Conservation (phyloP, 1,284 basidiomycete genomes). For the Xanthoconium separans region DNA sequence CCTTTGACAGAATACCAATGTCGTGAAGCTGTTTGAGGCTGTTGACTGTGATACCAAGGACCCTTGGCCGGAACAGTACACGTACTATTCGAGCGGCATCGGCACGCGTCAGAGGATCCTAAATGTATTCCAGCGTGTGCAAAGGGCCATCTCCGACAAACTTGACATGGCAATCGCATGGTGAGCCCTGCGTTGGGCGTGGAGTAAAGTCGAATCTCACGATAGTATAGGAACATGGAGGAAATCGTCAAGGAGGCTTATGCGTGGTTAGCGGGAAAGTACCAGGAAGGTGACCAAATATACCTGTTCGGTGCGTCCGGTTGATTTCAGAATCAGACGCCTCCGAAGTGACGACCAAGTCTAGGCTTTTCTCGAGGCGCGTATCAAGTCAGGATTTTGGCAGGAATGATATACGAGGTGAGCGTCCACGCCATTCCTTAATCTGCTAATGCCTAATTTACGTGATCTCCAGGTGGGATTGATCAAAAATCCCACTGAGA, state of each 20-base stretch:
- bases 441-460: neutral
- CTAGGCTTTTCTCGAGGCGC: conserved; percentile 22
- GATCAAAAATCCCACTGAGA: conserved; percentile 26
- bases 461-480: conserved; percentile 28
- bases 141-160: conserved; percentile 14
- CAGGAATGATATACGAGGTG: conserved; percentile 14
- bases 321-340: neutral
- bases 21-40: conserved; percentile 20
- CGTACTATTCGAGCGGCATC: conserved; percentile 43
- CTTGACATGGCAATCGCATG: conserved; percentile 28
- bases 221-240: conserved; percentile 1
- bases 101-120: conserved; percentile 37
- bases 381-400: conserved; percentile 33
- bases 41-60: conserved; percentile 18
- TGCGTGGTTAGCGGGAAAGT: conserved; percentile 5
- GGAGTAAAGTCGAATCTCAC: neutral
- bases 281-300: conserved; percentile 10
- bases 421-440: neutral
- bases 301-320: conserved; percentile 6
- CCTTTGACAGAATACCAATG: conserved; percentile 11
- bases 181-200: neutral
- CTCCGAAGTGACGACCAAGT: neutral
- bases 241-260: conserved; percentile 9
- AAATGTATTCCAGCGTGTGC: conserved; percentile 21
- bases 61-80: conserved; percentile 27